phyloP scores from a whole-genome alignment of 2,329 filamentous ascomycete species.

The Pseudogymnoascus sp. region DNA sequence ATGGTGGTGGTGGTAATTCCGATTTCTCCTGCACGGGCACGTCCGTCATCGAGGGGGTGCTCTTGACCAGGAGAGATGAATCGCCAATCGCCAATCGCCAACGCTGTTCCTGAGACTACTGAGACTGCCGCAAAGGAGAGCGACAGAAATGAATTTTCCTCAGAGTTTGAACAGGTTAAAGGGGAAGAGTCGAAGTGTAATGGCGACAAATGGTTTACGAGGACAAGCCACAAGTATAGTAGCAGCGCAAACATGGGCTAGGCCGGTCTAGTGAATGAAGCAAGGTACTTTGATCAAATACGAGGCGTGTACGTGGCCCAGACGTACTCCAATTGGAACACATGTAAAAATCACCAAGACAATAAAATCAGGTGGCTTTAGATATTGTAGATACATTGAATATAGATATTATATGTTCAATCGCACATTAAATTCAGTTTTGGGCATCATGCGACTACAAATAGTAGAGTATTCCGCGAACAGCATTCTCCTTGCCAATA shows the following conservation, averaged over 20 bases:
- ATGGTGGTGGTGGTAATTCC: slow-evolving; percentile 1
- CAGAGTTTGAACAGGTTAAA: neutral
- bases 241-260: slow-evolving; percentile 9
- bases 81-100: neutral
- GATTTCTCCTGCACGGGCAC: neutral
- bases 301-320: neutral
- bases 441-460: neutral
- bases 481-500: neutral
- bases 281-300: neutral
- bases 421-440: neutral
- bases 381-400: neutral
- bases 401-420: neutral
- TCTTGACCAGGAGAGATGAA: neutral
- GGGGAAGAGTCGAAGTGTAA: slow-evolving; percentile 1
- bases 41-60: slow-evolving; percentile 5
- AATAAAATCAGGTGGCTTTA: neutral
- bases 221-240: slow-evolving; percentile 2
- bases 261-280: neutral
- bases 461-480: neutral
- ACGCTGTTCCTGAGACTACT: neutral
- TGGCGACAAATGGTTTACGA: slow-evolving; percentile 5
- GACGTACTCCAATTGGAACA: neutral
- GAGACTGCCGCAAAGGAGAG: neutral
- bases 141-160: neutral
- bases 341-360: neutral